Conservation (phyloP, 441 rosid species). For the Populus hybrid region DNA sequence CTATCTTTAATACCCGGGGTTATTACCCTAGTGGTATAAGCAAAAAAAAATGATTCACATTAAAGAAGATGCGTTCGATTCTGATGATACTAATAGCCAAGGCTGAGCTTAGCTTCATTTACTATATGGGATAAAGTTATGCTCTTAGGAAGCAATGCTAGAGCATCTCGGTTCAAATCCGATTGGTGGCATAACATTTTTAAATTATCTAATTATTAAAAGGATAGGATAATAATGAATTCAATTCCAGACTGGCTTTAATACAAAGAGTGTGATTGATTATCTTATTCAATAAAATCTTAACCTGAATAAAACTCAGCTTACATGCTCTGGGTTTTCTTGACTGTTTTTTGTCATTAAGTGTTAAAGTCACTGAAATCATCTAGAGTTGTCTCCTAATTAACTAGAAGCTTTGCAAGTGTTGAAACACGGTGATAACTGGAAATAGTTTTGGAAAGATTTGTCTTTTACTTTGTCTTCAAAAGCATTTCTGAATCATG, state of each 20-base stretch:
- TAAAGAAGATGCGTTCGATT: not conserved
- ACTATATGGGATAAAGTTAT: not conserved
- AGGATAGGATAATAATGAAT: too few species aligned
- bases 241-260: not conserved
- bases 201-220: too few species aligned
- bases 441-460: not conserved
- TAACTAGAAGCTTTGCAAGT: not conserved
- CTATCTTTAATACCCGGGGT: not conserved
- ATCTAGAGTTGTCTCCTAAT: not conserved
- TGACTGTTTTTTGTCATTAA: not conserved
- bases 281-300: not conserved
- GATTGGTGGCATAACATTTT: too few species aligned
- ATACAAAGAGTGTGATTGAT: not conserved
- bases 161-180: too few species aligned
- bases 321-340: not conserved
- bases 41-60: not conserved
- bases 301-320: not conserved
- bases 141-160: too few species aligned
- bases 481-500: not conserved
- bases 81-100: not conserved
- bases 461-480: not conserved
- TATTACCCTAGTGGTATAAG: not conserved
- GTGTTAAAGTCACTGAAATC: not conserved
- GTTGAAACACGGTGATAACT: not conserved
- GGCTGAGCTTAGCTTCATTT: not conserved